Base-by-base conservation (phyloP, 2,329 filamentous ascomycete species). In the Microcyclosporella mali region DNA sequence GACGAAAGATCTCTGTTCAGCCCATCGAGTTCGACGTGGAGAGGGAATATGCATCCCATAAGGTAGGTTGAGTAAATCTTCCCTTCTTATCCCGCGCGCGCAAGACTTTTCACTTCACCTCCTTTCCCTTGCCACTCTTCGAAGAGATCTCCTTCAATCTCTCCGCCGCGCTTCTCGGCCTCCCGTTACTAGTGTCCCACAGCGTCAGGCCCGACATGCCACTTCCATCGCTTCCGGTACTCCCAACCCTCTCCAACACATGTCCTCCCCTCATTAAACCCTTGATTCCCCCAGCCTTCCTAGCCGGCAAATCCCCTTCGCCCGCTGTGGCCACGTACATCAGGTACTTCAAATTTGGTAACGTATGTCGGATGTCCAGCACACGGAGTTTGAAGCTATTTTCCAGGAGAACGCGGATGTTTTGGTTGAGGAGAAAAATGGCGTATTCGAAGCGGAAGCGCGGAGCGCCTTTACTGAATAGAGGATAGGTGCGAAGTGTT, bases 391-490 rank as follows among this genome's bases (percentile, higher is more conserved):
- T 84, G 52, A 88, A 81, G 1, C 70, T 67, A 46, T 73, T 76
- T 15, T 67, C 66, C 55, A 79, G 70, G 9, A 84, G 61, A 36
- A 81, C 72, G 55, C 97, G 89, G 43, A 98, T 89, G 59, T 97
- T 73, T 66, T 97, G 95, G 69, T 97, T 97, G 11, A 98, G 75
- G n/a, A 97, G 70, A 57, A 97, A 98, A 61, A 95, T 92, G 9
- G 75, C 92, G 63, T 97, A 98, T 57, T 97, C 90, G 64, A 97
- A 97, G 2, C 90, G 82, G 69, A 90, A 97, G 34, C 88, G 80
- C 6, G 61, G 60, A 0, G 88, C 79, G 59, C 77, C 75, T 46
- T 71, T 72, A 69, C 85, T 66, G 64, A 89, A 89, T 0, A 98
- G 74, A 0, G 92, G 92, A 56, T 94, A 98, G 27, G 42, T 77